Conservation (phyloP, 306 rosid species). For the Cicer cuneatum region DNA sequence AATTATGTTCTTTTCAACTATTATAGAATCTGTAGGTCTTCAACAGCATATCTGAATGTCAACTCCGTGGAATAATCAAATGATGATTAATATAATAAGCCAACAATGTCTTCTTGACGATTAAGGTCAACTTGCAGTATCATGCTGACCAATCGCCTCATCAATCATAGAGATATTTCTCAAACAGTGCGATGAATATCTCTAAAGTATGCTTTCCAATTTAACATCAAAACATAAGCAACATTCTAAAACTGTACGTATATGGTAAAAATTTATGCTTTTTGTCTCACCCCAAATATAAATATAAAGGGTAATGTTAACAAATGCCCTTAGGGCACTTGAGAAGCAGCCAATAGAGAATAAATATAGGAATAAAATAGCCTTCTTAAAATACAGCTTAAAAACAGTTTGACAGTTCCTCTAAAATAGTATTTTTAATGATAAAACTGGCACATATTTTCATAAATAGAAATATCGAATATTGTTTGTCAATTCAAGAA, state of each 20-base stretch:
- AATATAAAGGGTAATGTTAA: too few relatives aligned
- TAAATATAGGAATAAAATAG: not conserved
- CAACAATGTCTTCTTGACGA: too few relatives aligned
- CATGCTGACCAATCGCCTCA: not conserved
- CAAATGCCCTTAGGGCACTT: too few relatives aligned
- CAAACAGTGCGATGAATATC: not conserved
- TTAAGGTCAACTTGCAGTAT: too few relatives aligned
- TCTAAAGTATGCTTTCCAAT: not conserved
- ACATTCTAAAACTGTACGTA: not conserved
- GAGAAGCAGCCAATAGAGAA: too few relatives aligned
- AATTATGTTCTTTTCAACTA: too few relatives aligned
- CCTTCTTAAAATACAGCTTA: not conserved
- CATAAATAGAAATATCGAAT: too few relatives aligned
- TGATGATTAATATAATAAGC: too few relatives aligned
- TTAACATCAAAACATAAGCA: not conserved
- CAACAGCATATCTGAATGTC: too few relatives aligned
- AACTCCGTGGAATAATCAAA: too few relatives aligned
- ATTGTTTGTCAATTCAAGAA: not conserved
- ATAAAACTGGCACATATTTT: not conserved
- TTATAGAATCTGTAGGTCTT: too few relatives aligned
- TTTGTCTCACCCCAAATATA: conserved; percentile 14
- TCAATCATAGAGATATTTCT: not conserved
- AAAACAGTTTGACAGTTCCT: not conserved
- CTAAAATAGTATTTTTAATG: not conserved
- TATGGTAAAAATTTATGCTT: conserved; percentile 29